Base-by-base conservation (phyloP, 371 early-diverging fungal genomes). In the Mucor saturninus region DNA sequence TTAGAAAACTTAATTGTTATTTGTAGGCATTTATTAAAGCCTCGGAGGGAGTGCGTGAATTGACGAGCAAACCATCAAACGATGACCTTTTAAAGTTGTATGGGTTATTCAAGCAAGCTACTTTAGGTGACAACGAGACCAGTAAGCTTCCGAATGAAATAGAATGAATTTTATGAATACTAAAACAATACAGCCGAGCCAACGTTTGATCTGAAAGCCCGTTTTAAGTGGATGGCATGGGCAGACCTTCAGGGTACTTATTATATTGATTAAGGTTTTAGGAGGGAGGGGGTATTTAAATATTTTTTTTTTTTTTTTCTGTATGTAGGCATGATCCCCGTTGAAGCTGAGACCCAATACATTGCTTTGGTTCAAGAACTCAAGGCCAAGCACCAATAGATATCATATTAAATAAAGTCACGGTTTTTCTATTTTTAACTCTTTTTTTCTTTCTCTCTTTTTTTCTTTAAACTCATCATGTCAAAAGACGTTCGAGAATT, bases 151-250 rank as follows among this genome's bases (percentile, higher is more conserved):
- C 31, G 40, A 40, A 11, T 11, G 8, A 40, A 40, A 40, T 40
- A 40, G 40, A 40, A 21, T 21, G 21, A 21, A 21, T 21, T 35
- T 6, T 35, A 35, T 35, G 6, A 35, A 4, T 35, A 8, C 4
- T 8, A 4, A 35, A 35, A 35, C 4, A 6, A 4, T 35, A 35
- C 35, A 35, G 84, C 65, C 48, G 65, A 68, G 53, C 89, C 92
- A 31, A 74, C 89, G 57, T 75, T 92, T 54, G 89, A 91, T 60
- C 53, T 91, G 51, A 78, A 79, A 64, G 93, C 85, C 58, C 87
- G 85, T 72, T 85, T 85, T 68, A 95, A 95, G 86, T 93, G 91
- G 91, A 83, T 88, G 13, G 93, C 95, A 50, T 95, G 94, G 93
- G 72, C 54, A 30, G 77, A 56, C 15, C 56, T 83, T 56, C 86